Evolutionary conservation across 23 red algal species (phyloP).

Genomic region (Gracilaria caudata): DNA sequence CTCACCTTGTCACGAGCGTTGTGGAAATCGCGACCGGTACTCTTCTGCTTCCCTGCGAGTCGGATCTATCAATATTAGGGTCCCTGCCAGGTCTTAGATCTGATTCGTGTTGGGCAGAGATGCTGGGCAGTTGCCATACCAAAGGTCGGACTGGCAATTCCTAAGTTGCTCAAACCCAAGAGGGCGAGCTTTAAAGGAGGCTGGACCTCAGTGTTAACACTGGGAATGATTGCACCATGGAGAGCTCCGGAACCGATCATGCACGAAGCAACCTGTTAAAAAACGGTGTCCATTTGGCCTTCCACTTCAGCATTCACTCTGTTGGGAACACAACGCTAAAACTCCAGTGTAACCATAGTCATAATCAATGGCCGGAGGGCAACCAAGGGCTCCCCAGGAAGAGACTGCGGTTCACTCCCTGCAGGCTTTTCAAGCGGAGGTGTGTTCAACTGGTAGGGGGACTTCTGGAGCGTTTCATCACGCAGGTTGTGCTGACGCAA

Average conservation of each 20-base stretch:
- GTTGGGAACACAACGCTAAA: background rate
- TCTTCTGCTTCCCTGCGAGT: too few relatives aligned
- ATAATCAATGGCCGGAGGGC: background rate
- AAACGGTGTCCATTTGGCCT: background rate
- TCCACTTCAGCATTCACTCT: constrained; percentile 12
- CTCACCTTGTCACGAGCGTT: too few relatives aligned
- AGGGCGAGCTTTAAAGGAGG: background rate
- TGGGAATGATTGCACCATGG: background rate
- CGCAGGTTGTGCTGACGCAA: background rate
- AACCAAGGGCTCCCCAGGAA: background rate
- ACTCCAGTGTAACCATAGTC: background rate
- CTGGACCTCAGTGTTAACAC: constrained; percentile 20
- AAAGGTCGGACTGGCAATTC: too few relatives aligned
- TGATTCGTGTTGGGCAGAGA: too few relatives aligned
- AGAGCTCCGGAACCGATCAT: background rate
- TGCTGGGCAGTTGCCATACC: too few relatives aligned
- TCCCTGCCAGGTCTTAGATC: too few relatives aligned
- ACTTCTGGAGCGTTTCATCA: background rate
- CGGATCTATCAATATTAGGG: too few relatives aligned
- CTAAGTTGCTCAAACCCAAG: background rate
- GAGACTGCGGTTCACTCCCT: background rate
- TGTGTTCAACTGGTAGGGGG: background rate
- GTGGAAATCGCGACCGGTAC: too few relatives aligned
- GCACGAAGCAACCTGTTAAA: background rate
- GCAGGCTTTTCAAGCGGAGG: background rate